Percentiles rank a stretch among this genome's conserved stretches.
phyloP scores from a whole-genome alignment of 441 rosid species.

The Adansonia gregorii region DNA sequence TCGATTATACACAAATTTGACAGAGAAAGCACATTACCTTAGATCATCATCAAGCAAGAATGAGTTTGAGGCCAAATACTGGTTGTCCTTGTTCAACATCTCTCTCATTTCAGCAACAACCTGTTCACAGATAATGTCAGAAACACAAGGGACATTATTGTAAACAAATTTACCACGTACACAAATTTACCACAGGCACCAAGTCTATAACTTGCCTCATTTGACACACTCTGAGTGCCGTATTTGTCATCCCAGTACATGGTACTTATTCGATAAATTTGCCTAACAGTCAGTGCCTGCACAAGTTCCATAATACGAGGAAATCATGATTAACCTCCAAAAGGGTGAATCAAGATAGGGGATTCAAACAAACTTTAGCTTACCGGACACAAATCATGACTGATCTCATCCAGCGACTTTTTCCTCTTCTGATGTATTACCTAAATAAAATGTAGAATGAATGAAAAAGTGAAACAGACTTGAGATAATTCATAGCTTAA shows the following conservation, averaged over 20 bases:
- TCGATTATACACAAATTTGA: background rate
- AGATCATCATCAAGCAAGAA: slow-evolving; percentile 95
- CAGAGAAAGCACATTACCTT: slow-evolving; percentile 52
- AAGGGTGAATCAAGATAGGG: slow-evolving; percentile 12
- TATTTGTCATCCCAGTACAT: slow-evolving; percentile 99
- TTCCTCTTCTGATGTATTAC: slow-evolving; percentile 98
- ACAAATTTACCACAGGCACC: slow-evolving; percentile 6
- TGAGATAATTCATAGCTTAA: slow-evolving; percentile 9
- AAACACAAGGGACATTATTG: slow-evolving; percentile 16
- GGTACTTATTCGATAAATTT: slow-evolving; percentile 96
- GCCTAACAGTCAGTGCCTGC: slow-evolving; percentile 90
- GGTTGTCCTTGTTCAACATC: slow-evolving; percentile 80
- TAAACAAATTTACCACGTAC: no score
- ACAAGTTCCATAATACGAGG: slow-evolving; percentile 24
- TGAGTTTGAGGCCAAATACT: slow-evolving; percentile 80
- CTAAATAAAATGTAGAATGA: slow-evolving; percentile 44
- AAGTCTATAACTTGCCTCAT: slow-evolving; percentile 63
- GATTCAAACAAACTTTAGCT: slow-evolving; percentile 20
- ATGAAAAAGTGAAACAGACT: slow-evolving; percentile 13
- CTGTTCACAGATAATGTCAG: slow-evolving; percentile 39
- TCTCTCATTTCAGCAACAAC: slow-evolving; percentile 94
- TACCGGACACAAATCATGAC: slow-evolving; percentile 95
- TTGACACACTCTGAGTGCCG: slow-evolving; percentile 96
- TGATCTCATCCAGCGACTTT: slow-evolving; percentile 88
- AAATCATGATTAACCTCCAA: slow-evolving; percentile 12